Base-by-base conservation (phyloP, 305 asterid genomes). In the Fraxinus albicans region DNA sequence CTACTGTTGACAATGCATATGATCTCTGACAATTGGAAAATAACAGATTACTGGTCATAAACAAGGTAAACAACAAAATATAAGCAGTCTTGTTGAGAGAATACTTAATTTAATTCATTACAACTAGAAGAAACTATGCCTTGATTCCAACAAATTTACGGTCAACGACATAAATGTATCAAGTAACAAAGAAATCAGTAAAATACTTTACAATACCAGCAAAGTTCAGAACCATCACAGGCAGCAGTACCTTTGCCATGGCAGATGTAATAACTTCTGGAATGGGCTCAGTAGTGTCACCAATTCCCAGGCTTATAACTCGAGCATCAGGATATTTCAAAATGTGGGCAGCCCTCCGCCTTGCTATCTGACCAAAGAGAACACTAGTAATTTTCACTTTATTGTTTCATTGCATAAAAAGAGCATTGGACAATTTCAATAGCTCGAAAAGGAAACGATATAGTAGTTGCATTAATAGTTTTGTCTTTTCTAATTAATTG, bases 271-370 rank as follows among this genome's bases (percentile, higher is more conserved):
- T 96, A 84, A 92, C 89, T 25, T 96, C 96, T 25, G 99, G 98
- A 88, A 96, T 95, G 73, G 98, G 98, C 87, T 95, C 99, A 6
- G 99, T 95, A 58, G 99, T 96, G 92, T 96, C 99, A 78, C 98
- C 99, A 86, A 95, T 96, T 69, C 98, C 99, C 78, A 95, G 99
- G 91, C 97, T 92, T 90, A 96, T 96, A 86, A 96, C 96, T 88
- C 92, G 82, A 78, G 95, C 98, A 84, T 96, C 98, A 25, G 99
- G 98, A 85, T 92, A 80, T 81, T 93, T 96, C 80, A 80, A 80
- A 83, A 90, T 85, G 87, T 96, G 99, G 76, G 97, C 97, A 85
- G 89, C 83, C 87, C 93, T 93, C 79, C 95, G 92, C 82, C 97
- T 91, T 36, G 94, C 99, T 79, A 96, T 92, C 98, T 96, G 86